Conservation (phyloP, 2,329 filamentous ascomycete species). For the Penicillium glabrum region DNA sequence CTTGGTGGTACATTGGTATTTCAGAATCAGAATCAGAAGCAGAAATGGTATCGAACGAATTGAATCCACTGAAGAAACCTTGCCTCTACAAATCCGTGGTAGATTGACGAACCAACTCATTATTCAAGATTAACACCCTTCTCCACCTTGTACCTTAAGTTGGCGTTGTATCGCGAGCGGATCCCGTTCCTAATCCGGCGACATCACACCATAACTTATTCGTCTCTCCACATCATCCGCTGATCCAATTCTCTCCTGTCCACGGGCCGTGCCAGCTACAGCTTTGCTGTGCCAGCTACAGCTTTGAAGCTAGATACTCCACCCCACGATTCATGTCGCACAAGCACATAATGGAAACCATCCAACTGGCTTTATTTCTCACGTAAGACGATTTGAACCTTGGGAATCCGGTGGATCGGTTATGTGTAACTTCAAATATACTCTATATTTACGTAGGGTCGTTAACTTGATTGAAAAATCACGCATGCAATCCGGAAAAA, state of each 20-base stretch:
- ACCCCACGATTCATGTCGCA: background rate
- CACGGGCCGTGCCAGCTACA: conserved; percentile 16
- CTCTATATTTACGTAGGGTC: background rate
- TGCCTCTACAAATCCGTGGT: background rate
- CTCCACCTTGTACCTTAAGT: background rate
- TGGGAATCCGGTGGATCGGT: background rate
- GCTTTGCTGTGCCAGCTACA: conserved; percentile 9
- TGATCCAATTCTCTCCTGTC: background rate
- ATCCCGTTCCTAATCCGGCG: conserved; percentile 4
- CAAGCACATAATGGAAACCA: background rate
- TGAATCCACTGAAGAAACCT: background rate
- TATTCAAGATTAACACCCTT: background rate
- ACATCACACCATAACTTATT: background rate
- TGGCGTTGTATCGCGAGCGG: conserved; percentile 1
- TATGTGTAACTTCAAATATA: background rate
- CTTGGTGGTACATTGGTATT: background rate
- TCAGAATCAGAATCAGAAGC: background rate
- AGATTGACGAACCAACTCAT: background rate
- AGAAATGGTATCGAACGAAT: background rate
- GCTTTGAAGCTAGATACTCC: background rate
- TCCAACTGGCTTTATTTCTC: too few relatives aligned
- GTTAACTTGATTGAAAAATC: background rate
- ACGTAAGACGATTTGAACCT: background rate
- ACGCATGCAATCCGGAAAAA: background rate
- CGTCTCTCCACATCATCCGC: background rate